These are phyloP conservation scores for Phytophthora uliginosa DNA, from an alignment of 352 stramenopile genomes.

Conservation along the genomic window DNA sequence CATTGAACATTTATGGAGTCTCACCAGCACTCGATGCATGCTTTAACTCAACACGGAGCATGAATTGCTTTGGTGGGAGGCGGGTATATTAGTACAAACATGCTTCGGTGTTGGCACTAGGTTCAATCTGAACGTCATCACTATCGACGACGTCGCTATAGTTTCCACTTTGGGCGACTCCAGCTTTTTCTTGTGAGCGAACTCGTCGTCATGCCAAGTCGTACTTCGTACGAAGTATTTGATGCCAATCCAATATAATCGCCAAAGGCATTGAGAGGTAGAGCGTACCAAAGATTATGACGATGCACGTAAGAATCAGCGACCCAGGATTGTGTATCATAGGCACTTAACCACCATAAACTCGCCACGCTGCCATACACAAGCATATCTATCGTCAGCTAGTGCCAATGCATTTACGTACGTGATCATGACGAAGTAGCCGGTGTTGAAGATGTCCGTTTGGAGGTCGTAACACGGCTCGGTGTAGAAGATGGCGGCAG, in stretches of 20 bases:
- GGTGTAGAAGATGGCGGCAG: conserved; percentile 52
- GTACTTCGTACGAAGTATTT: conserved; percentile 31
- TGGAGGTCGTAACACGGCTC: conserved; percentile 57
- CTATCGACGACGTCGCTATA: neutral
- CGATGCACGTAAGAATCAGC: conserved; percentile 36
- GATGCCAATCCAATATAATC: conserved; percentile 44
- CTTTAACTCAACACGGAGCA: neutral
- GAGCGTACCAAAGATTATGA: conserved; percentile 60
- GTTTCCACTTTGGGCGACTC: neutral
- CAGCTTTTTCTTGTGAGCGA: conserved; percentile 5
- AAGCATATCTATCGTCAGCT: neutral
- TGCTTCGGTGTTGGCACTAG: neutral
- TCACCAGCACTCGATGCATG: neutral
- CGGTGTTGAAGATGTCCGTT: conserved; percentile 61
- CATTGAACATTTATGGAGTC: neutral
- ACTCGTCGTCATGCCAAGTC: conserved; percentile 39
- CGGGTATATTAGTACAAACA: neutral
- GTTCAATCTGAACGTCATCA: neutral
- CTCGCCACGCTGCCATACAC: conserved; percentile 42
- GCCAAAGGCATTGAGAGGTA: conserved; percentile 59
- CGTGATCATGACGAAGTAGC: conserved; percentile 65
- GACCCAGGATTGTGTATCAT: conserved; percentile 43
- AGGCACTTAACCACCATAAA: conserved; percentile 53
- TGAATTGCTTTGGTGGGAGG: neutral
- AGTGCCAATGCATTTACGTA: conserved; percentile 9